These are phyloP conservation scores for Blumeria hordei DNA, from an alignment of 2,329 filamentous ascomycete species.

Conservation along the genomic window DNA sequence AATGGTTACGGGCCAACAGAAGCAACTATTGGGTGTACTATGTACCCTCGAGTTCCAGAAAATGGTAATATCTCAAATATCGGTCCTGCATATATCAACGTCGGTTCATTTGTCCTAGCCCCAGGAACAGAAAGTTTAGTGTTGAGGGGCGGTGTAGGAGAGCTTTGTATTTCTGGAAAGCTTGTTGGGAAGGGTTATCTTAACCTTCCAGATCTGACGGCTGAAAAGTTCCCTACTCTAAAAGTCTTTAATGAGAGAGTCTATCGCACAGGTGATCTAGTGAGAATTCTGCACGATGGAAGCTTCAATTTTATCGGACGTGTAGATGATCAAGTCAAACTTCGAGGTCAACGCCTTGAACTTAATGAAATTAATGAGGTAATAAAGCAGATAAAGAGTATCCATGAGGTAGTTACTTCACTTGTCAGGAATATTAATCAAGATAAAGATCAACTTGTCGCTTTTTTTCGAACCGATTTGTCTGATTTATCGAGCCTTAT, in stretches of 20 bases:
- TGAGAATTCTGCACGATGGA: conserved; percentile 54
- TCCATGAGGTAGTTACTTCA: conserved; percentile 44
- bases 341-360: conserved; percentile 71
- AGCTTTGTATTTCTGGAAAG: conserved; percentile 69
- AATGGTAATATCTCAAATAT: conserved; percentile 75
- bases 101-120: conserved; percentile 56
- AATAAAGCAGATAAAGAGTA: conserved; percentile 32
- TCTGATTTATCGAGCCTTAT: conserved; percentile 15
- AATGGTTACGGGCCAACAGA: conserved; percentile 88
- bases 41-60: conserved; percentile 55
- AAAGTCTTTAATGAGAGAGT: conserved; percentile 31
- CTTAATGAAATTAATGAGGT: conserved; percentile 78
- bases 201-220: conserved; percentile 53
- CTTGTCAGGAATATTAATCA: conserved; percentile 48
- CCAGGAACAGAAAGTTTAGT: conserved; percentile 48
- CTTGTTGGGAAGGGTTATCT: conserved; percentile 80
- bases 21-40: conserved; percentile 78
- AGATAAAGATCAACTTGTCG: conserved; percentile 61
- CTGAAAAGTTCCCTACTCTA: conserved; percentile 49
- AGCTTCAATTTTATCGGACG: conserved; percentile 75
- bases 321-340: conserved; percentile 77
- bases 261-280: conserved; percentile 76
- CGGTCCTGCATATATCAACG: conserved; percentile 65
- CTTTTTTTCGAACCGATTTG: conserved; percentile 36
- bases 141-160: conserved; percentile 54